Base-by-base conservation (phyloP, 495 filamentous ascomycete species). In the Annulohypoxylon maeteangense region DNA sequence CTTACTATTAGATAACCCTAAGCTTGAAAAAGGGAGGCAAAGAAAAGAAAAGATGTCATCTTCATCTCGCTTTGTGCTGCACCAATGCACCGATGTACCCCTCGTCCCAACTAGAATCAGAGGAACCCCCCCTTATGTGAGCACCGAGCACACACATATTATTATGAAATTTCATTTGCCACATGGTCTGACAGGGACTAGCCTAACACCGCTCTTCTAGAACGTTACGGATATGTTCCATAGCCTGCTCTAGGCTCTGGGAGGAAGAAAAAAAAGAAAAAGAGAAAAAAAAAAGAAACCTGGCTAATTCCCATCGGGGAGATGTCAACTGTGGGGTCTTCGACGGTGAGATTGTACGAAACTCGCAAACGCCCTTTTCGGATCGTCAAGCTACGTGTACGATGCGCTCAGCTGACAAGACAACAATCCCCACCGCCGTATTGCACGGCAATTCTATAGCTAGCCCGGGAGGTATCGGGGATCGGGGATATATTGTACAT, bases 201-300 rank as follows among this genome's bases (percentile, higher is more conserved):
- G 48, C 61, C 44, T 62, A 42, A 34, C 56, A 66, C 22, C 50
- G 29, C 55, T 70, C 69, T 78, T 75, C 72, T 72, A 76, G 76
- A 72, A 75, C 67, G 58, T 67, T 75, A 73, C 70, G 72, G 58
- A 74, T 68, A 57, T 58, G 74, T 67, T 72, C 70, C 73, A 78
- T 68, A 66, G 64, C 62, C 45, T 62, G 44, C 57, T 40, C 58
- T 69, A 68, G 60, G 57, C 69, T 63, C 62, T 66, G 31, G 55
- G 29, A 45, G 40, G 57, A 62, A 32, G 57, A 18, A 18, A 60
- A 12, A 48, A 56, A 36, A 20, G 14, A 16, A 57, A 50, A 50
- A 62, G 11, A 65, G 16, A 32, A 51, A 40, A 32, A 32, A 47
- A 20, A 62, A 48, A 62, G 65, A 69, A 68, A 67, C 62, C 38